These are phyloP conservation scores for Pseudonitzschia multistriata DNA, from an alignment of 108 stramenopile species.

Conservation along the genomic window DNA sequence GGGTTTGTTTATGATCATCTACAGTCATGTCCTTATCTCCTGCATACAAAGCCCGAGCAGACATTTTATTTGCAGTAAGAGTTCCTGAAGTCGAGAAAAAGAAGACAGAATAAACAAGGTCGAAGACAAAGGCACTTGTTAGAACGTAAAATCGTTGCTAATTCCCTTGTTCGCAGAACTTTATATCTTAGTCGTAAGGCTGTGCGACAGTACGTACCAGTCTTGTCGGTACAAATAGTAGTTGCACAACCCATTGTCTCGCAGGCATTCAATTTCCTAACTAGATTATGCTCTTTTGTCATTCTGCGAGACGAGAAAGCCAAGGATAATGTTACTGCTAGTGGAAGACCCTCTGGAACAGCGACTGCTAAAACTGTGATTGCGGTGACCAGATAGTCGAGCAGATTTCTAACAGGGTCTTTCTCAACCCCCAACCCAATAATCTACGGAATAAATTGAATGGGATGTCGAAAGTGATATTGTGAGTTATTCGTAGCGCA, in stretches of 20 bases:
- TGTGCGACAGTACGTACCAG: conserved; percentile 41
- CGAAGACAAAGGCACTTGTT: too few species aligned
- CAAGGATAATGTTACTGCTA: conserved; percentile 94
- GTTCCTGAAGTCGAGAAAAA: conserved; percentile 54
- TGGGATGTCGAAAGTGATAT: too few species aligned
- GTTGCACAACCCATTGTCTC: conserved; percentile 99
- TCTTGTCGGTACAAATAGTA: conserved; percentile 98
- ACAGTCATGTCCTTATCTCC: conserved; percentile 46
- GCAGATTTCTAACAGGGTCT: conserved; percentile 36
- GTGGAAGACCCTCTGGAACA: conserved; percentile 97
- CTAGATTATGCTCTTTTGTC: conserved; percentile 94
- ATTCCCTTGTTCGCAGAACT: too few species aligned
- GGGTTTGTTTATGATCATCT: conserved; percentile 48
- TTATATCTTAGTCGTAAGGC: not conserved
- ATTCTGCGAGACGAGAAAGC: conserved; percentile 92
- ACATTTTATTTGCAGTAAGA: conserved; percentile 96
- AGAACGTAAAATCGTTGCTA: too few species aligned
- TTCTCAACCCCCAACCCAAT: conserved; percentile 67
- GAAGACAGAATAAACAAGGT: conserved; percentile 12
- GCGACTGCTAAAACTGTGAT: conserved; percentile 95
- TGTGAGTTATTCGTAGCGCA: too few species aligned
- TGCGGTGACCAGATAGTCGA: conserved; percentile 74
- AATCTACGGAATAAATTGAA: conserved; percentile 11
- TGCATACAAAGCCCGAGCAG: conserved; percentile 66
- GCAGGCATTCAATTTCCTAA: conserved; percentile 95